Evolutionary conservation across 1,139 yeast genomes (phyloP), one percentile per base, ranked within the genome.

Genomic region (Yamadazyma buinensis): DNA sequence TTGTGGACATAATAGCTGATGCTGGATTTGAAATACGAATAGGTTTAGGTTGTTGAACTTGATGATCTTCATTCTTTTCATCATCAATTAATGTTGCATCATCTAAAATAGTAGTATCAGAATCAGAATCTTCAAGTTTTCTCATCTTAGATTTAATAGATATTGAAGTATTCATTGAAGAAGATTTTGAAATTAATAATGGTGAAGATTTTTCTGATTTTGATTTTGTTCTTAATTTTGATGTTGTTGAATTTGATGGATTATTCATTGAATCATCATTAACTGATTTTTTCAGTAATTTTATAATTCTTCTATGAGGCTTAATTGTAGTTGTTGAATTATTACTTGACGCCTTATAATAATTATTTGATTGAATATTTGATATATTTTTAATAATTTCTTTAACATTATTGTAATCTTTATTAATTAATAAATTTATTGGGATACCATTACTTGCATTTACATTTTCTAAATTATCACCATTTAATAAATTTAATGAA

Each of bases 291-390:
- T 5, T 17, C n/a, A n/a, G n/a, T n/a, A n/a, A n/a, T n/a, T n/a
- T n/a, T 29, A 76, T 67, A 4, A 55, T 60, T 49, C 82, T 59
- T 49, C 82, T 61, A 47, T 66, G 68, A 9, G 80, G 80, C 39
- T 62, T 66, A n/a, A 13, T 23, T 11, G 11, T 23, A 15, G 21
- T 17, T n/a, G 28, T 24, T 29, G 54, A 56, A 26, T 52, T 50
- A 39, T 55, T 58, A 38, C 43, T 52, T 34, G 51, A 53, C 39
- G 54, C 49, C 34, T 54, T 66, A 42, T 62, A 60, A 48, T 54
- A 73, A 35, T 61, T 65, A 38, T 58, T 64, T 7, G 71, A 53
- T 50, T 75, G 81, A 40, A 75, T 72, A 21, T 61, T 54, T 10
- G 75, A 64, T 32, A 76, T 73, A 41, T 71, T 70, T 25, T 59